These are phyloP conservation scores for Gymnopilus junonius DNA, from an alignment of 768 basidiomycete genomes.

Conservation along the genomic window DNA sequence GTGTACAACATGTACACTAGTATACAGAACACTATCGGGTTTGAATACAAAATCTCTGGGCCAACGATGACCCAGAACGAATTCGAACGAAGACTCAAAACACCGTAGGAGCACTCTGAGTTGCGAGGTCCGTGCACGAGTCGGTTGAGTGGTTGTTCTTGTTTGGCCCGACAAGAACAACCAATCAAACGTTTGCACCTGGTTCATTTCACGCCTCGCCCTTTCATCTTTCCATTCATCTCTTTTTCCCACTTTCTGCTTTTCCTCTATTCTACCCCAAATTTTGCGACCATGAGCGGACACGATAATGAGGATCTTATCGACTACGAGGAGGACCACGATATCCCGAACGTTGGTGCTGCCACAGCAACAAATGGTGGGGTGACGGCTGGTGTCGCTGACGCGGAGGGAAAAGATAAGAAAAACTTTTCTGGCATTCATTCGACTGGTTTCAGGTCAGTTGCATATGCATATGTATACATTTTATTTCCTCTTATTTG, in stretches of 20 bases:
- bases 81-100: background rate
- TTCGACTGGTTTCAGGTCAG: slow-evolving; percentile 98
- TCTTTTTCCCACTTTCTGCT: slow-evolving; percentile 28
- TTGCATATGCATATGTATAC: slow-evolving; percentile 7
- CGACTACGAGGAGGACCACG: slow-evolving; percentile 93
- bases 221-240: slow-evolving; percentile 28
- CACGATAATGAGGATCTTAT: slow-evolving; percentile 92
- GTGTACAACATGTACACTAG: background rate
- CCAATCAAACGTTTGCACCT: slow-evolving; percentile 30
- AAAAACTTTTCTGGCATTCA: slow-evolving; percentile 99
- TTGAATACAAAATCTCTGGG: background rate
- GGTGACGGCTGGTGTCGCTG: slow-evolving; percentile 48
- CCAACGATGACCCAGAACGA: background rate
- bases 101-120: background rate
- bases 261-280: slow-evolving; percentile 23
- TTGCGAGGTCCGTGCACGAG: slow-evolving; percentile 39
- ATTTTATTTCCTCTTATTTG: slow-evolving; percentile 10
- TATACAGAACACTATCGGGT: background rate
- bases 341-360: slow-evolving; percentile 64
- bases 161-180: slow-evolving; percentile 32
- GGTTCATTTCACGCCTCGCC: slow-evolving; percentile 25
- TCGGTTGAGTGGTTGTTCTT: slow-evolving; percentile 24
- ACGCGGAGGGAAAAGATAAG: slow-evolving; percentile 82
- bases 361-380: slow-evolving; percentile 53
- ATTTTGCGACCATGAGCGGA: slow-evolving; percentile 60